Evolutionary conservation across 768 basidiomycete genomes (phyloP).

Genomic region (Lanmaoa rubissima): DNA sequence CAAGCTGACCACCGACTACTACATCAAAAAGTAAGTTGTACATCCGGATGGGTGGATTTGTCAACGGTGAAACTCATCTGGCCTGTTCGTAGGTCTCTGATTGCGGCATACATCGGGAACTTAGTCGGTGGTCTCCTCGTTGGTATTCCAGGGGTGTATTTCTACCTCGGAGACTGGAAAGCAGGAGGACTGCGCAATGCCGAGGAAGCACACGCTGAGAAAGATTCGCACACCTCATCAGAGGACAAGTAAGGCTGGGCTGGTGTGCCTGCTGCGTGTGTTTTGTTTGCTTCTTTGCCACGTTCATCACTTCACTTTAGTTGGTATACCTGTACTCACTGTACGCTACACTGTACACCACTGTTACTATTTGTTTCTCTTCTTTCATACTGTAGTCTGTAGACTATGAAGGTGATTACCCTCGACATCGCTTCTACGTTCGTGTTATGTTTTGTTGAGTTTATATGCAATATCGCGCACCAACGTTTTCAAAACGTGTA

Average conservation of each 20-base stretch:
- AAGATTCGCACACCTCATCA: slow-evolving; percentile 11
- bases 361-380: neutral
- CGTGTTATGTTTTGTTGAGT: neutral
- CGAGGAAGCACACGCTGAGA: slow-evolving; percentile 36
- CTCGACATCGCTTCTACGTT: neutral
- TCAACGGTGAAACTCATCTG: neutral
- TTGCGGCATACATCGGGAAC: slow-evolving; percentile 66
- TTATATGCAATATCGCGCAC: neutral
- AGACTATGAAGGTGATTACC: neutral
- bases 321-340: neutral
- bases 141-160: slow-evolving; percentile 61
- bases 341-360: neutral
- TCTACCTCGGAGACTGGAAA: slow-evolving; percentile 55
- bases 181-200: slow-evolving; percentile 37
- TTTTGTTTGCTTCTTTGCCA: neutral
- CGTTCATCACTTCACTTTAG: neutral
- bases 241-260: neutral
- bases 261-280: neutral
- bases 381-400: neutral
- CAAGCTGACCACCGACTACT: slow-evolving; percentile 40
- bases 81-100: slow-evolving; percentile 46
- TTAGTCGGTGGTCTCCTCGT: slow-evolving; percentile 64
- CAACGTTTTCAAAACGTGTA: neutral
- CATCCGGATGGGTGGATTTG: neutral
- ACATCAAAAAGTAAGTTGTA: slow-evolving; percentile 61